Base-by-base conservation (phyloP, 371 early-diverging fungal genomes). In the Dinochytrium kinnereticum region DNA sequence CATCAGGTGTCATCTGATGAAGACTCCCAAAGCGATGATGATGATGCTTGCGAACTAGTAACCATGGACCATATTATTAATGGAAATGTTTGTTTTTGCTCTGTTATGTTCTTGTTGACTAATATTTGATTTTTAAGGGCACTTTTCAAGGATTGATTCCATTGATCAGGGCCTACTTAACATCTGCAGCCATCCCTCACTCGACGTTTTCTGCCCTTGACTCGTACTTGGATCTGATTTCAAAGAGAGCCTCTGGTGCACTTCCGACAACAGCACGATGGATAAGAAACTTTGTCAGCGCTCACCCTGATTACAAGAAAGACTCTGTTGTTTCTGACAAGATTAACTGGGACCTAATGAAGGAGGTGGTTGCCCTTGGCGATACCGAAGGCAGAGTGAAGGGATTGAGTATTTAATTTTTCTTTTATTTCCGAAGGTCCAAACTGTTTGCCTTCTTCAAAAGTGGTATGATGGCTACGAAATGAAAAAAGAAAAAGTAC, bases 11-110 rank as follows among this genome's bases (percentile, higher is more conserved):
- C 64, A 7, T 5, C 64, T 28, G 13, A 7, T 19, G 34, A 34
- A 5, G 17, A 7, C 3, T 37, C 64, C 34, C 3, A 5, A 5
- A 30, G n/a, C 24, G 24, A 40, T 3, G 76, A 77, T n/a, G 82
- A 86, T 2, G 92, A 94, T 67, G 88, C 84, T 38, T 91, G 86
- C 70, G 90, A 89, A 49, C 80, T 92, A 66, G 92, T 97, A 89
- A 90, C 97, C 1, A 88, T 98, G 34, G 83, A 96, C 77, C 96
- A 97, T 71, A 98, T 99, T 71, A 91, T 99, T 76, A 96, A 97
- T 77, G 99, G 99, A 53, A 90, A 91, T 70, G 89, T 87, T 72
- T 64, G 74, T 13, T n/a, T n/a, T n/a, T n/a, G n/a, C n/a, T n/a
- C n/a, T n/a, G n/a, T n/a, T n/a, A n/a, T n/a, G n/a, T n/a, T n/a